Evolutionary conservation across 805 yeast genomes (phyloP).

Genomic region (Yamadazyma endophytica): DNA sequence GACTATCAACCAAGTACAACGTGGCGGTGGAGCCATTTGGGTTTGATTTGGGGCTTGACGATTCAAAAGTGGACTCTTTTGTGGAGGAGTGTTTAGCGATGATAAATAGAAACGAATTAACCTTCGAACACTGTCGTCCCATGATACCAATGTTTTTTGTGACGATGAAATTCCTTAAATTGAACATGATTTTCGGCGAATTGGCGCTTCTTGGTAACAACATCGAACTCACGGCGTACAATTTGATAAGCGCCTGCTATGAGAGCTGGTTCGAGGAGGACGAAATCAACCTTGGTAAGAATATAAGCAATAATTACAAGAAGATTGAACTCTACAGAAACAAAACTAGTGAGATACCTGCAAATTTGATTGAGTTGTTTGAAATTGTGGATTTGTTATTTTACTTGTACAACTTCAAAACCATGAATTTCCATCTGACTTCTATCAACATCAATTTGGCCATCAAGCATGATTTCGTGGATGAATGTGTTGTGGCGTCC

Average conservation of each 20-base stretch:
- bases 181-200: constrained; percentile 3
- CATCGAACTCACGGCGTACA: constrained; percentile 4
- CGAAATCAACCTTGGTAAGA: constrained; percentile 1
- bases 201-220: constrained; percentile 4
- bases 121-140: too few relatives aligned
- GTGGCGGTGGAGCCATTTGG: not conserved
- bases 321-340: constrained; percentile 1
- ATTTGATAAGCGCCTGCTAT: constrained; percentile 5
- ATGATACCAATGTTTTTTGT: too few relatives aligned
- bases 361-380: constrained; percentile 1
- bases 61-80: too few relatives aligned
- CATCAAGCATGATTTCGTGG: constrained; percentile 3
- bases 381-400: constrained; percentile 5
- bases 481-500: constrained; percentile 6
- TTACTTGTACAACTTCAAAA: constrained; percentile 6
- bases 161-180: constrained; percentile 7
- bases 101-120: too few relatives aligned
- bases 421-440: not conserved
- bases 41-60: constrained; percentile 1
- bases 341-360: not conserved
- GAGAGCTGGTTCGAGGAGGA: constrained; percentile 10
- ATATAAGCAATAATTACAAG: constrained; percentile 3
- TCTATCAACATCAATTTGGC: not conserved
- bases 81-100: too few relatives aligned
- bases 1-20: constrained; percentile 21